Base-by-base conservation (phyloP, 1,139 yeast species). In the Scheffersomyces illinoinensis region DNA sequence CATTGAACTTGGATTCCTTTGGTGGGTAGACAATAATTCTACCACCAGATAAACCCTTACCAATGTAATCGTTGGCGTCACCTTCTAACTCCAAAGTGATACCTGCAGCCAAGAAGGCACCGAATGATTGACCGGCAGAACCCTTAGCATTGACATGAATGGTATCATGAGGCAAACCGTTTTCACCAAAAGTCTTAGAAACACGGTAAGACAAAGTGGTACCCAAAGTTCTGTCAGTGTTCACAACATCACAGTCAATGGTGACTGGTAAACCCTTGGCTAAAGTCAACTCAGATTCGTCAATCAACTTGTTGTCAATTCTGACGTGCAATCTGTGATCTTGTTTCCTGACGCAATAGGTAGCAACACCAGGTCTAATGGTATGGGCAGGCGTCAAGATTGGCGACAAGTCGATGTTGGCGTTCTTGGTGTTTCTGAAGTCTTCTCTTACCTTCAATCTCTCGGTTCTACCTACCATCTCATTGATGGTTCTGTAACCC, bases 391-490 rank as follows among this genome's bases (percentile, higher is more conserved):
- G 99, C 53, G 98, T 95, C 72, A 95, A 85, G 64, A 95, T 89
- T 65, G 98, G 98, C 54, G 96, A 85, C 72, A 95, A 82, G 72
- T 95, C 98, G 68, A 95, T 85, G 79, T 91, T 91, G 59, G 93
- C 92, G 64, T 95, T 93, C 86, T 95, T 95, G 64, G 96, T 88
- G 73, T 88, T 91, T 70, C 96, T 87, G 71, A 88, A 81, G 70
- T 92, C 96, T 64, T 91, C 97, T 69, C 97, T 84, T 58, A 93
- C 96, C 69, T 78, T 83, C 72, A 95, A 85, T 76, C 88, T 91
- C 79, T 95, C 99, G 54, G 98, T 91, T 73, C 90, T 92, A 70
- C 99, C 99, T 68, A 95, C 93, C 99, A 95, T 95, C 79, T 95
- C 99, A 72, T 92, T 93, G 72, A 95, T 87, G 58, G 97, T 92